Evolutionary conservation across 768 basidiomycete genomes (phyloP).

Genomic region (Amanita pallidorosea): DNA sequence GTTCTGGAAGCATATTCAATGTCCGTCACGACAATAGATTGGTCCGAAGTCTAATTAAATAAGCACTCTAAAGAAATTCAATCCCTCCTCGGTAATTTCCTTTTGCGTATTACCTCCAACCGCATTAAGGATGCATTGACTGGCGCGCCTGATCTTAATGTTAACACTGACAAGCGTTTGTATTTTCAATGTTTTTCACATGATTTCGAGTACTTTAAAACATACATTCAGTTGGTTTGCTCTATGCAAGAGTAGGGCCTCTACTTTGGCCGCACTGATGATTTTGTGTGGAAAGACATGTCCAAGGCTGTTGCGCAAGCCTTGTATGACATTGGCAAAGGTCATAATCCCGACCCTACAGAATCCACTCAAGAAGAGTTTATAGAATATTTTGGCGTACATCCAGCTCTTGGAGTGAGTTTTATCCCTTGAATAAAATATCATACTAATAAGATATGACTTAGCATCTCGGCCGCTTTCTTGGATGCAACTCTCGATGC

Average conservation of each 20-base stretch:
- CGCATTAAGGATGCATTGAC: conserved; percentile 26
- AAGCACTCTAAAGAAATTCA: conserved; percentile 51
- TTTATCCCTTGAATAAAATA: too few relatives aligned
- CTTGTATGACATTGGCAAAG: conserved; percentile 26
- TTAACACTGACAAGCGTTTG: conserved; percentile 42
- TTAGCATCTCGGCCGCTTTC: conserved; percentile 25
- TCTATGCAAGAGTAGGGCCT: conserved; percentile 39
- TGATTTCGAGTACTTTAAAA: not conserved
- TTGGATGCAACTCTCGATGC: conserved; percentile 31
- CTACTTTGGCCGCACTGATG: conserved; percentile 43
- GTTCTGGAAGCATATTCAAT: not conserved
- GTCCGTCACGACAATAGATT: conserved; percentile 37
- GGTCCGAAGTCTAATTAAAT: conserved; percentile 57
- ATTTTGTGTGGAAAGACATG: conserved; percentile 33
- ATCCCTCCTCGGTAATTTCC: conserved; percentile 66
- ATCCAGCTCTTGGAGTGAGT: conserved; percentile 1
- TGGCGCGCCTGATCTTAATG: conserved; percentile 16
- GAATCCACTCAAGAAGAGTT: conserved; percentile 36
- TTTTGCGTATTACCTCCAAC: conserved; percentile 52
- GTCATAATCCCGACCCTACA: conserved; percentile 27
- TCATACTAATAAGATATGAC: not conserved
- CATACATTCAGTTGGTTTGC: conserved; percentile 22
- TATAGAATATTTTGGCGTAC: conserved; percentile 26
- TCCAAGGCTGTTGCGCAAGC: conserved; percentile 26
- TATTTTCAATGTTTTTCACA: not conserved